Evolutionary conservation across 345 rosid genomes (phyloP), one percentile per base, ranked within the genome.

Genomic region (Litchi chinensis): DNA sequence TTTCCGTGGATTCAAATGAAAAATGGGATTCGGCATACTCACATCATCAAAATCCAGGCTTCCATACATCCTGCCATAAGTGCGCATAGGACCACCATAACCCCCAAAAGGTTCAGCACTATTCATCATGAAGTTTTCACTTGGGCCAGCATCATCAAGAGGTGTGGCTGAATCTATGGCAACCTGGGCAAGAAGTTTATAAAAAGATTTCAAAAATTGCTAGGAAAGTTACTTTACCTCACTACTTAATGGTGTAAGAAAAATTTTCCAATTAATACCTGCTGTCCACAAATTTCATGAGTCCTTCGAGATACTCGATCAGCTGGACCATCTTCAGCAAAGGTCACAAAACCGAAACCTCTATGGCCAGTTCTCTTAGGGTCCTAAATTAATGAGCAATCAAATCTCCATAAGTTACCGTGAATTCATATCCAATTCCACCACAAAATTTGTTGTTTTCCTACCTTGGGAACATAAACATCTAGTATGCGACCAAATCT

Each of bases 121-220:
- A 50, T 77, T 65, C 88, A 93, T 78, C 86, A 88, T 83, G 78
- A 89, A 90, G 82, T 79, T 78, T 71, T 78, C 90, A 70, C 94
- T 91, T 19, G 92, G 88, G 75, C 93, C 91, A 79, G 89, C 92
- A 81, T 96, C 97, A 65, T 90, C 97, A 76, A 94, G 83, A 69
- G 99, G 99, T 16, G 98, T 87, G 52, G 99, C 99, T 16, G 97
- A 90, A 91, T 96, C 99, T 82, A 94, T 96, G 37, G 98, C 99
- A 74, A 96, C 97, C 99, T 96, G 87, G 40, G 73, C 40, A 81
- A 26, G 65, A 26, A 77, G 76, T 78, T 16, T 50, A 74, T 52
- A 28, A 37, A 46, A 70, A 62, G 56, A 70, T 81, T 21, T 75
- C 0, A 6, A 59, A 65, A 70, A 19, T 11, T 26, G 56, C 43